Evolutionary conservation across 768 basidiomycete species (phyloP).

Genomic region (Mycena kentingensis): DNA sequence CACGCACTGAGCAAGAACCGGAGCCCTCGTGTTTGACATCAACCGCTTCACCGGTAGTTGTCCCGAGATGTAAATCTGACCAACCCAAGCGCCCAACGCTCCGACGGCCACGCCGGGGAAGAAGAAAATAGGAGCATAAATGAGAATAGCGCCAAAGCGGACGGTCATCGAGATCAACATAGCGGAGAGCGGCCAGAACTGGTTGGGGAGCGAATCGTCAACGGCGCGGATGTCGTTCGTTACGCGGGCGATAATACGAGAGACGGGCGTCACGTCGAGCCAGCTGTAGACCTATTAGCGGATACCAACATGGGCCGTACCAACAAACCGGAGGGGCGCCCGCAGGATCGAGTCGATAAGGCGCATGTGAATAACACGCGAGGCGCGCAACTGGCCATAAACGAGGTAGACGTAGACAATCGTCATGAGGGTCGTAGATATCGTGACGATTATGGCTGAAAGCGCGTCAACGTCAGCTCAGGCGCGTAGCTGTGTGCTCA

Average conservation of each 20-base stretch:
- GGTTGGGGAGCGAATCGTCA: conserved; percentile 37
- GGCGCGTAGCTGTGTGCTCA: background rate
- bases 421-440: conserved; percentile 24
- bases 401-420: conserved; percentile 32
- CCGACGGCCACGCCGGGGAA: conserved; percentile 32
- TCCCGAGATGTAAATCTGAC: conserved; percentile 29
- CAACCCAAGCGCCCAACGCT: conserved; percentile 18
- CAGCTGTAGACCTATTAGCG: conserved; percentile 27
- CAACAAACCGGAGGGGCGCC: conserved; percentile 44
- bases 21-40: conserved; percentile 27
- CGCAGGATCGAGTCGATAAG: conserved; percentile 44
- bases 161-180: conserved; percentile 39
- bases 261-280: conserved; percentile 23
- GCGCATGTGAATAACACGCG: conserved; percentile 39
- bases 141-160: conserved; percentile 32
- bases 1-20: conserved; percentile 37
- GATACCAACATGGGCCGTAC: too few species aligned
- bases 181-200: conserved; percentile 13
- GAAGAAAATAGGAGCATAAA: conserved; percentile 32
- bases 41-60: conserved; percentile 30
- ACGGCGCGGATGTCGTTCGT: conserved; percentile 48
- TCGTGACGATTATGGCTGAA: background rate
- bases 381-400: conserved; percentile 42
- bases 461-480: background rate
- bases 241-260: conserved; percentile 49